phyloP scores from a whole-genome alignment of 2,329 filamentous ascomycete genomes.

The Fusarium burgessii region DNA sequence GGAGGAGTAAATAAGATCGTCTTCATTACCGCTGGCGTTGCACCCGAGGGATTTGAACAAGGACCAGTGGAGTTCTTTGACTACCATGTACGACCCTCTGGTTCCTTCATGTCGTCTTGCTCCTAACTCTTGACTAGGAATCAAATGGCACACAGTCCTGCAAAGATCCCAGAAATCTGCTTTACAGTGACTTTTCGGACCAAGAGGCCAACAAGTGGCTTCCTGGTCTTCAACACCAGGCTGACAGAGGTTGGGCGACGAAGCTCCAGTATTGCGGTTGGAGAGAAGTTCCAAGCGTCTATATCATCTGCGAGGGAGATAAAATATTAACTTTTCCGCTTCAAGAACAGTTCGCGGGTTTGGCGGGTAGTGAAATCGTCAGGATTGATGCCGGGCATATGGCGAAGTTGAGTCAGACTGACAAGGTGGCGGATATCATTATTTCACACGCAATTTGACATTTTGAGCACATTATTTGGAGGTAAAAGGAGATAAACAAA shows the following conservation, averaged over 20 bases:
- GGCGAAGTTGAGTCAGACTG: neutral
- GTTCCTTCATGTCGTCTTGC: fast-evolving
- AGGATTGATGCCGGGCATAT: neutral
- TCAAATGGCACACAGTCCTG: neutral
- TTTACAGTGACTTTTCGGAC: neutral
- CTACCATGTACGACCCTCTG: neutral
- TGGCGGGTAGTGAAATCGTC: neutral
- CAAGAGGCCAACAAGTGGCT: neutral
- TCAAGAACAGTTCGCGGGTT: neutral
- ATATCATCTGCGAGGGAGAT: neutral
- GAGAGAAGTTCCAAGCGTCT: neutral
- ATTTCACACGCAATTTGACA: neutral
- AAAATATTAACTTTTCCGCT: neutral
- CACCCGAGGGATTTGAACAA: neutral
- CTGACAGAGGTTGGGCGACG: neutral
- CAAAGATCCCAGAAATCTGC: neutral
- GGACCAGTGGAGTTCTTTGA: neutral
- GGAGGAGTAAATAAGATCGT: neutral
- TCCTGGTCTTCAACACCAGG: neutral
- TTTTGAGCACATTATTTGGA: fast-evolving
- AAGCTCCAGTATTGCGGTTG: neutral
- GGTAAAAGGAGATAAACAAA: fast-evolving
- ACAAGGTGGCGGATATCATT: neutral
- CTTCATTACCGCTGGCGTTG: neutral
- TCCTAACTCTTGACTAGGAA: fast-evolving